Evolutionary conservation across 2,329 filamentous ascomycete species (phyloP).

Genomic region (Fusarium multiceps): DNA sequence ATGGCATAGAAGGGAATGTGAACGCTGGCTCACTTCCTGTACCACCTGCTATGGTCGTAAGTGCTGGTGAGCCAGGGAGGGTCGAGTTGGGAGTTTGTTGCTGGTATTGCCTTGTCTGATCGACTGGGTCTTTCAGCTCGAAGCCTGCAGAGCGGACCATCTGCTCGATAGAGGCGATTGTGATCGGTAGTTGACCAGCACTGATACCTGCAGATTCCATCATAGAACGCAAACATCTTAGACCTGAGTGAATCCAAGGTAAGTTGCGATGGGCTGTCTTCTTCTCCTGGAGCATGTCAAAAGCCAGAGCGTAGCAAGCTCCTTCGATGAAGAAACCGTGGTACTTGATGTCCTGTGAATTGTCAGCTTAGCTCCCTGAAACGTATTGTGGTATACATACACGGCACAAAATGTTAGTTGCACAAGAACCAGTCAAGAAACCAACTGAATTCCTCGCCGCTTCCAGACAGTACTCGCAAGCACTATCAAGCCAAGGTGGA

Average conservation of each 20-base stretch:
- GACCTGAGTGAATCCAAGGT: slow-evolving; percentile 55
- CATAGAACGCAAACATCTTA: slow-evolving; percentile 54
- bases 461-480: slow-evolving; percentile 55
- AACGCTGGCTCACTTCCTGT: slow-evolving; percentile 39
- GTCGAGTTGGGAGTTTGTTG: slow-evolving; percentile 23
- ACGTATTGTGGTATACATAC: slow-evolving; percentile 41
- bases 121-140: slow-evolving; percentile 39
- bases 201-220: slow-evolving; percentile 33
- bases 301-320: slow-evolving; percentile 55
- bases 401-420: slow-evolving; percentile 53
- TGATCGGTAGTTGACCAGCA: slow-evolving; percentile 39
- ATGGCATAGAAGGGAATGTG: slow-evolving; percentile 47
- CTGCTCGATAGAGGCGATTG: slow-evolving; percentile 45
- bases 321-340: slow-evolving; percentile 58
- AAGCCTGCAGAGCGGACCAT: slow-evolving; percentile 48
- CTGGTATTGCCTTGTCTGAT: slow-evolving; percentile 30
- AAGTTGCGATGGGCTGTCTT: slow-evolving; percentile 52
- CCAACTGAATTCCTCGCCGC: slow-evolving; percentile 56
- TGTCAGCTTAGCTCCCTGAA: slow-evolving; percentile 7
- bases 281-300: slow-evolving; percentile 56
- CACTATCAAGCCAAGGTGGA: slow-evolving; percentile 56
- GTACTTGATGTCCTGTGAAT: slow-evolving; percentile 55
- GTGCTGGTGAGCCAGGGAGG: slow-evolving; percentile 35
- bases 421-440: slow-evolving; percentile 54
- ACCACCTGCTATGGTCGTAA: slow-evolving; percentile 10